These are phyloP conservation scores for Calonectria pauciramosa DNA, from an alignment of 2,329 filamentous ascomycete species.

Conservation along the genomic window DNA sequence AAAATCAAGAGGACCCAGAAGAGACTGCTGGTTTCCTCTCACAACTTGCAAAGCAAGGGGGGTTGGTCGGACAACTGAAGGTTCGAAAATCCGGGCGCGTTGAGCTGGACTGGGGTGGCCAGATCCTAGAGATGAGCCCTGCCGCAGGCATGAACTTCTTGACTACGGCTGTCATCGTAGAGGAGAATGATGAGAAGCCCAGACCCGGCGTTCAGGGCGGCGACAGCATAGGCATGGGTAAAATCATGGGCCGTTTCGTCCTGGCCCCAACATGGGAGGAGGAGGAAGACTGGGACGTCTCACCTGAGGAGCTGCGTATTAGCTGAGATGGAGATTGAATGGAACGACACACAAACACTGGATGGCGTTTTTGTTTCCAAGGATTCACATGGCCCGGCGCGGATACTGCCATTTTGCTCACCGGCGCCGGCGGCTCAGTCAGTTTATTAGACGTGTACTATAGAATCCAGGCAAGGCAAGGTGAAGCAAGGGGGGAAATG, in stretches of 20 bases:
- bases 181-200: constrained; percentile 68
- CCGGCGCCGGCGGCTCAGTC: background rate
- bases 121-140: constrained; percentile 64
- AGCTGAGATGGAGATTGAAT: constrained; percentile 16
- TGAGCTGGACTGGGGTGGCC: constrained; percentile 74
- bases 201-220: constrained; percentile 59
- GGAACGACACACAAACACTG: background rate
- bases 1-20: constrained; percentile 48
- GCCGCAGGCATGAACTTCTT: constrained; percentile 69
- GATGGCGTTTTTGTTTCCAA: constrained; percentile 1
- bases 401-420: background rate
- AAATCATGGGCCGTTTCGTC: constrained; percentile 73
- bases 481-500: background rate
- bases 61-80: constrained; percentile 71
- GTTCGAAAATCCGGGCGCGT: constrained; percentile 74
- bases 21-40: constrained; percentile 52
- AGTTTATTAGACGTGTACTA: constrained; percentile 9
- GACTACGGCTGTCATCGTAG: constrained; percentile 71
- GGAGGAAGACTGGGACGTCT: constrained; percentile 68
- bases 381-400: background rate
- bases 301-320: constrained; percentile 50
- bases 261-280: constrained; percentile 71
- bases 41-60: constrained; percentile 62
- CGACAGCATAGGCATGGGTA: constrained; percentile 72
- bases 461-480: constrained; percentile 13